phyloP scores from a whole-genome alignment of 2,329 filamentous ascomycete species.

The Neocatenulostroma microsporum region DNA sequence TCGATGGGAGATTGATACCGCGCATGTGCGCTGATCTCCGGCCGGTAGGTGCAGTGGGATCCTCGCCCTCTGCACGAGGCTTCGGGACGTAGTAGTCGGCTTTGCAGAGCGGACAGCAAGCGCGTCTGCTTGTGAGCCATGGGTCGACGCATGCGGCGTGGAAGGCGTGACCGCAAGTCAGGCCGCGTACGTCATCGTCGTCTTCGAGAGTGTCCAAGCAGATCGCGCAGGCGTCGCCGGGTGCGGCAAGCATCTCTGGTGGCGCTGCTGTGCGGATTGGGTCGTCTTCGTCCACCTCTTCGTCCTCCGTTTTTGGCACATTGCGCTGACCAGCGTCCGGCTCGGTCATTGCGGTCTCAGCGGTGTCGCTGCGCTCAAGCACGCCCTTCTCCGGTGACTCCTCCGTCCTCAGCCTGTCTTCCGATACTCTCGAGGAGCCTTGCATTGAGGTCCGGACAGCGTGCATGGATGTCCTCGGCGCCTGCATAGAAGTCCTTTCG shows the following conservation, averaged over 20 bases:
- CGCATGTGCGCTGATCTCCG: constrained; percentile 6
- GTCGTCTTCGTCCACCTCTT: constrained; percentile 66
- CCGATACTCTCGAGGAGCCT: too few species aligned
- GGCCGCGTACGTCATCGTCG: constrained; percentile 86
- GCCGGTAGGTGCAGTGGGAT: constrained; percentile 7
- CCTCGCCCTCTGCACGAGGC: constrained; percentile 55
- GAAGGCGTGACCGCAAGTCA: constrained; percentile 97
- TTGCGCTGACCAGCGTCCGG: constrained; percentile 18
- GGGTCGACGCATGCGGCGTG: constrained; percentile 93
- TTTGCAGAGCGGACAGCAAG: constrained; percentile 96
- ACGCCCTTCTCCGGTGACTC: constrained; percentile 27
- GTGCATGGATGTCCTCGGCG: too few species aligned
- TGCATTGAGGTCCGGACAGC: neutral
- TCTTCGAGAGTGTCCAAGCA: constrained; percentile 92
- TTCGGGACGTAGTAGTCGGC: constrained; percentile 96
- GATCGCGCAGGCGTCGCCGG: constrained; percentile 91
- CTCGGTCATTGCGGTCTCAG: constrained; percentile 7
- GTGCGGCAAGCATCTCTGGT: constrained; percentile 69
- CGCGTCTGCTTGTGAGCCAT: constrained; percentile 88
- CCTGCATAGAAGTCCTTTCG: constrained; percentile 10
- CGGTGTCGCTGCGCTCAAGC: constrained; percentile 26
- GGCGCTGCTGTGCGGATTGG: constrained; percentile 77
- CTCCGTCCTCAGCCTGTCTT: constrained; percentile 8
- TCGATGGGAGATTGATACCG: constrained; percentile 15
- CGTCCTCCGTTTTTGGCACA: constrained; percentile 39